Percentiles rank a stretch among this genome's conserved stretches.
phyloP scores from a whole-genome alignment of 495 filamentous ascomycete species.

The Podospora bellae-mahoneyi region DNA sequence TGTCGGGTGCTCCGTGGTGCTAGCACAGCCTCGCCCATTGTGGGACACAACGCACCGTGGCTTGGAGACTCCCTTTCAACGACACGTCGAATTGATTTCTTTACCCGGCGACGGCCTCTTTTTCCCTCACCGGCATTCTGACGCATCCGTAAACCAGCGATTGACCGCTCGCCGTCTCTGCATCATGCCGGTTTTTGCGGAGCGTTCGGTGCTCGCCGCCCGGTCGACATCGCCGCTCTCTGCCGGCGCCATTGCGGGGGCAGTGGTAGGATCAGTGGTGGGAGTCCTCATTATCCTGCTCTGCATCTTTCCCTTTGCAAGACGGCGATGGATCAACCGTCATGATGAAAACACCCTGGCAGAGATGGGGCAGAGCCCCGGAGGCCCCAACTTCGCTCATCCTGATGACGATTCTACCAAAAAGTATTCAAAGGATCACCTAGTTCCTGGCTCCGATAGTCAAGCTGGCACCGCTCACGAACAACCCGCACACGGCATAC shows the following conservation, averaged over 20 bases:
- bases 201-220: conserved; percentile 29
- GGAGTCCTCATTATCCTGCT: conserved; percentile 33
- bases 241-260: conserved; percentile 36
- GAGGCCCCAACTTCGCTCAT: conserved; percentile 31
- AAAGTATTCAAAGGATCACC: conserved; percentile 23
- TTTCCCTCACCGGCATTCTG: conserved; percentile 2
- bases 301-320: conserved; percentile 33
- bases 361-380: conserved; percentile 36
- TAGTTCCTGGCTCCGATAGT: conserved; percentile 5
- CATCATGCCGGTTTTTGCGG: conserved; percentile 6
- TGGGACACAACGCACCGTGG: conserved; percentile 5
- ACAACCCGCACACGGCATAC: conserved; percentile 11
- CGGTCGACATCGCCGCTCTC: conserved; percentile 28
- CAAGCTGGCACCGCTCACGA: conserved; percentile 15
- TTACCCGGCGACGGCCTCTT: conserved; percentile 2
- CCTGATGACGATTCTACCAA: conserved; percentile 25
- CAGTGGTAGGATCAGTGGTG: conserved; percentile 35
- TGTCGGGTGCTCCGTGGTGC: conserved; percentile 17
- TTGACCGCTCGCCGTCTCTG: neutral
- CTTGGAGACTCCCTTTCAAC: neutral
- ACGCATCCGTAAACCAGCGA: conserved; percentile 3
- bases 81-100: conserved; percentile 6
- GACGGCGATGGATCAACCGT: conserved; percentile 24
- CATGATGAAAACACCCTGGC: conserved; percentile 27
- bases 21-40: conserved; percentile 8